Percentiles rank a stretch among this genome's conserved stretches.
These are phyloP conservation scores for Penicillium hordei DNA, from an alignment of 2,329 filamentous ascomycete genomes.

Conservation along the genomic window DNA sequence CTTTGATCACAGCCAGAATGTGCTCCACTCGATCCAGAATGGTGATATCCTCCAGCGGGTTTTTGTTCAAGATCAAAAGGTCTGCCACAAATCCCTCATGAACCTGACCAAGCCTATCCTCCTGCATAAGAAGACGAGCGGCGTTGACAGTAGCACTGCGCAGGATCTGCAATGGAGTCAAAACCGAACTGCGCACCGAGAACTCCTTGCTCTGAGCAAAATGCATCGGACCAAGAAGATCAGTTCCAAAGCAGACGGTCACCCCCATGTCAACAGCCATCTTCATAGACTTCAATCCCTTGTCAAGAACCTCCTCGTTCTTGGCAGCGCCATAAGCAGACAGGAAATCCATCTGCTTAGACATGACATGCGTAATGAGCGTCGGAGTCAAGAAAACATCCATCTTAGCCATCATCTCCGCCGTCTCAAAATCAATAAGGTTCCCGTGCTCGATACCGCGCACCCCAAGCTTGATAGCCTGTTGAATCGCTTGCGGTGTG, in stretches of 20 bases:
- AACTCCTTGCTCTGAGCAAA: constrained; percentile 54
- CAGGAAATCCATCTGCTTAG: constrained; percentile 37
- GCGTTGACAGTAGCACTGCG: constrained; percentile 55
- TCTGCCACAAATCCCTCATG: constrained; percentile 54
- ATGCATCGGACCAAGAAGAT: constrained; percentile 54
- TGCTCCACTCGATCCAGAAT: constrained; percentile 50
- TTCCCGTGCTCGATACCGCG: constrained; percentile 57
- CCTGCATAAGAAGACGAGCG: constrained; percentile 51
- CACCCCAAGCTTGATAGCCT: constrained; percentile 57
- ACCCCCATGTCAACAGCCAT: constrained; percentile 55
- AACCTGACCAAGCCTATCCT: constrained; percentile 52
- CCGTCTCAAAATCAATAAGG: constrained; percentile 46
- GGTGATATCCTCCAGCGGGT: constrained; percentile 57
- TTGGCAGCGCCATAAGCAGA: constrained; percentile 46
- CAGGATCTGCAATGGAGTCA: constrained; percentile 48
- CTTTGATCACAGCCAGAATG: constrained; percentile 56
- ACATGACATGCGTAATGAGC: constrained; percentile 54
- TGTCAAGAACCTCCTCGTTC: constrained; percentile 51
- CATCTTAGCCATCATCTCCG: constrained; percentile 52
- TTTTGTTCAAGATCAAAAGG: constrained; percentile 52
- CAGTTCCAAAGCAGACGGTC: constrained; percentile 57
- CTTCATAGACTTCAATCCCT: constrained; percentile 49
- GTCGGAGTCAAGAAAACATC: constrained; percentile 56
- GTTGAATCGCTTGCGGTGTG: constrained; percentile 55
- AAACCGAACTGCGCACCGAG: constrained; percentile 44